Percentiles rank a stretch among this genome's conserved stretches.
Conservation (phyloP, 805 yeast genomes). For the Lipomyces spencermartinsiae region DNA sequence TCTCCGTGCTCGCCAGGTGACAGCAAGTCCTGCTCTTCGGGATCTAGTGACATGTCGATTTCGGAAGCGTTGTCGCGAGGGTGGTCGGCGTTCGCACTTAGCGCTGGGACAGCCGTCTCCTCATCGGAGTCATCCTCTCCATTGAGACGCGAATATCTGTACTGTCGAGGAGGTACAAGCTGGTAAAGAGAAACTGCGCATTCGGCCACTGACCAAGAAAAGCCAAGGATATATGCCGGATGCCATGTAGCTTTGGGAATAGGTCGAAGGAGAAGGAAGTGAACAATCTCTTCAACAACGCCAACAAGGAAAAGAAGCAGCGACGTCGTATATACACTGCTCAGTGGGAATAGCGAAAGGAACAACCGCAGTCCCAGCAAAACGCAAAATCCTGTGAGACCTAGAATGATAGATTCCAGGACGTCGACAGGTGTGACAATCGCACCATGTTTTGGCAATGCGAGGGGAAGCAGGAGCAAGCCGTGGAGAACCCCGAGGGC, state of each 20-base stretch:
- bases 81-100: conserved; percentile 17
- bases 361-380: conserved; percentile 27
- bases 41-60: conserved; percentile 20
- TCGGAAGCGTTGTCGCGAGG: conserved; percentile 19
- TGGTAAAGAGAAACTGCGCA: conserved; percentile 31
- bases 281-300: conserved; percentile 30
- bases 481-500: conserved; percentile 28
- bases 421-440: conserved; percentile 15
- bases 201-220: conserved; percentile 34
- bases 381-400: conserved; percentile 29
- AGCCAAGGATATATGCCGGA: conserved; percentile 29
- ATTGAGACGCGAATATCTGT: conserved; percentile 26
- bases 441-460: conserved; percentile 30
- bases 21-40: conserved; percentile 16
- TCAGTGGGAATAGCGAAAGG: conserved; percentile 33
- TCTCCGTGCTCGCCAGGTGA: conserved; percentile 12
- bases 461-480: conserved; percentile 23
- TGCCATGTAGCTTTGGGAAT: conserved; percentile 30
- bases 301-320: conserved; percentile 32
- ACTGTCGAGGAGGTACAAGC: conserved; percentile 32
- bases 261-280: conserved; percentile 24
- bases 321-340: conserved; percentile 33
- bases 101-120: conserved; percentile 20
- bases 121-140: conserved; percentile 16
- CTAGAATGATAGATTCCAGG: conserved; percentile 25